phyloP scores from a whole-genome alignment of 2,329 filamentous ascomycete genomes.

The Trichoderma gracile region DNA sequence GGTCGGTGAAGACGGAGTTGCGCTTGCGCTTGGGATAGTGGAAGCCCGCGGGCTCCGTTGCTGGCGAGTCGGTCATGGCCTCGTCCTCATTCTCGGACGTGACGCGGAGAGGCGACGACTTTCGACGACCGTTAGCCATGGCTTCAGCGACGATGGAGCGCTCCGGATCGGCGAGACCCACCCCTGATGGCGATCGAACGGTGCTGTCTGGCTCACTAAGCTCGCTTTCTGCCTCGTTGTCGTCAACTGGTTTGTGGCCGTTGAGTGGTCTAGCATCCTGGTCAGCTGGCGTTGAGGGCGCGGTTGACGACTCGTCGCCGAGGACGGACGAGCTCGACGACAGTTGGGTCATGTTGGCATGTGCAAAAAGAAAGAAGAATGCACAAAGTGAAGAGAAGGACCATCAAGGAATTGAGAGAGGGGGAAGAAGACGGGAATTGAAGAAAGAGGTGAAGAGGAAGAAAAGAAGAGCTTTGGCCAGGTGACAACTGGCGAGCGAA shows the following conservation, averaged over 20 bases:
- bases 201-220: constrained; percentile 46
- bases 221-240: constrained; percentile 47
- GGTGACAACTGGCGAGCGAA: background rate
- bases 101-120: constrained; percentile 39
- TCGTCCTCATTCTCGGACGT: constrained; percentile 45
- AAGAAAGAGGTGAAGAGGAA: too few species aligned
- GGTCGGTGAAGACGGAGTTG: constrained; percentile 50
- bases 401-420: too few species aligned
- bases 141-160: constrained; percentile 57
- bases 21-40: constrained; percentile 60
- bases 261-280: constrained; percentile 34
- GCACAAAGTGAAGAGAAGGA: too few species aligned
- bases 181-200: constrained; percentile 42
- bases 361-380: background rate
- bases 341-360: background rate
- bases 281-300: constrained; percentile 31
- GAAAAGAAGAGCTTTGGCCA: background rate
- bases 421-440: too few species aligned
- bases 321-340: background rate
- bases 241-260: constrained; percentile 39
- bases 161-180: constrained; percentile 44
- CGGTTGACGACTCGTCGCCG: constrained; percentile 6
- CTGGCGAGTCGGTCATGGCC: constrained; percentile 46
- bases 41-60: constrained; percentile 41
- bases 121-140: constrained; percentile 42